These are phyloP conservation scores for Mycena maculata DNA, from an alignment of 768 basidiomycete species.

Conservation along the genomic window DNA sequence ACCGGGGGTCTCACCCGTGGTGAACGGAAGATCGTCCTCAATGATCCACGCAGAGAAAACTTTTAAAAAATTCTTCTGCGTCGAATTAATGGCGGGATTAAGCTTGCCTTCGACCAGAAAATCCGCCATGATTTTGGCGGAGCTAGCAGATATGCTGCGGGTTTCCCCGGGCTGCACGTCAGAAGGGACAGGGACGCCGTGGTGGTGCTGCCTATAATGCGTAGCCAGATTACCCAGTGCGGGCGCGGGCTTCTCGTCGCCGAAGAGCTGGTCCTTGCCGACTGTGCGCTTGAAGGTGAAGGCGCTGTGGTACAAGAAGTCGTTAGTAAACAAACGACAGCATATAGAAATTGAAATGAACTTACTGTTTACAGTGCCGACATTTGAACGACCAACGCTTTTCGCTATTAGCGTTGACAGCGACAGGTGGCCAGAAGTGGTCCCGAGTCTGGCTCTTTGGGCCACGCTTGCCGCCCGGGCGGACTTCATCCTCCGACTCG, in stretches of 20 bases:
- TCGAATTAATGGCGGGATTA: no score
- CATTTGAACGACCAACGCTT: background rate
- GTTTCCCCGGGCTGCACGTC: no score
- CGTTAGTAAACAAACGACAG: background rate
- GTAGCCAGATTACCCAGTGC: slow-evolving; percentile 44
- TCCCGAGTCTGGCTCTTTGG: background rate
- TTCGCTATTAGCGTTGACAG: background rate
- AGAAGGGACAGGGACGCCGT: slow-evolving; percentile 12
- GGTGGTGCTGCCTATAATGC: slow-evolving; percentile 32
- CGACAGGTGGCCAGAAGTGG: background rate
- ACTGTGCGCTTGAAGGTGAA: slow-evolving; percentile 21
- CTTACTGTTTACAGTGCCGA: background rate
- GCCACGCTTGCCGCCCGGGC: background rate
- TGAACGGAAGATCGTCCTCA: no score
- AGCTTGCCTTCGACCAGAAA: no score
- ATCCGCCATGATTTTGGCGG: no score
- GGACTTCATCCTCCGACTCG: background rate
- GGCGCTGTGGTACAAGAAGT: background rate
- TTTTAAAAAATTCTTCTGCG: no score
- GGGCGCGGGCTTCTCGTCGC: slow-evolving; percentile 39
- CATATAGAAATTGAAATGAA: background rate
- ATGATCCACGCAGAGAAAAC: no score
- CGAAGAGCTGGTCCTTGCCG: slow-evolving; percentile 21
- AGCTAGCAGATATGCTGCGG: no score
- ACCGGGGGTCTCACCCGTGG: no score